Conservation (phyloP, 2,329 filamentous ascomycete species). For the Ophiostoma sp. region DNA sequence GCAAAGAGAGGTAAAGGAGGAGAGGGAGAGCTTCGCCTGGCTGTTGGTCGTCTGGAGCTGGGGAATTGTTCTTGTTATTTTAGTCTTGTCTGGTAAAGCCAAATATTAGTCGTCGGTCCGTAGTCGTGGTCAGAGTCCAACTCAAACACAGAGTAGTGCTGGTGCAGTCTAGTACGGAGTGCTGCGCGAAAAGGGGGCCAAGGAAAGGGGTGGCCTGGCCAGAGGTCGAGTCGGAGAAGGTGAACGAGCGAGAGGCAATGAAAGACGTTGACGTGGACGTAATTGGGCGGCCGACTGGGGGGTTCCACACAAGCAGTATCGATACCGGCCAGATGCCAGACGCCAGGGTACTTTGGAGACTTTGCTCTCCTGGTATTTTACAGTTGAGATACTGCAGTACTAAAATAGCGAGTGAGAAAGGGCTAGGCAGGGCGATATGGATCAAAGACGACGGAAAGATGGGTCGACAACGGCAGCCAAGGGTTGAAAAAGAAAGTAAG, state of each 20-base stretch:
- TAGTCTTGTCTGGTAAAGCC: not conserved
- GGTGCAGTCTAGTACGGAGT: not conserved
- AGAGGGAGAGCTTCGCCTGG: not conserved
- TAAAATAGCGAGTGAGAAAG: not conserved
- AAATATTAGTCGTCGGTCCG: not conserved
- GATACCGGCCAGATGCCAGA: not conserved
- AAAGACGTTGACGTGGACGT: slow-evolving; percentile 23
- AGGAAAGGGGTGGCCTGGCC: slow-evolving; percentile 11
- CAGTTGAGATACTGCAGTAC: not conserved
- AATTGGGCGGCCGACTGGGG: slow-evolving; percentile 16
- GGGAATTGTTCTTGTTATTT: not conserved
- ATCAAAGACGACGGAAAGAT: not conserved
- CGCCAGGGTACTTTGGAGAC: slow-evolving; percentile 14
- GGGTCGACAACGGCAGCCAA: slow-evolving; percentile 7
- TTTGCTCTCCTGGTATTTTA: not conserved
- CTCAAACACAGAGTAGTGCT: not conserved
- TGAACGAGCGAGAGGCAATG: slow-evolving; percentile 16
- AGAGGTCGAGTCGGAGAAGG: slow-evolving; percentile 8
- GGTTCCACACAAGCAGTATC: slow-evolving; percentile 20
- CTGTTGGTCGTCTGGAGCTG: not conserved
- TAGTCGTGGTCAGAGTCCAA: not conserved
- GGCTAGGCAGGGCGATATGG: slow-evolving; percentile 8
- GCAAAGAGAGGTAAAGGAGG: not conserved
- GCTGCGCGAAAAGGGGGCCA: slow-evolving; percentile 20
- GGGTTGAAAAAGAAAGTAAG: not conserved